These are phyloP conservation scores for Stereocaulon alpinum DNA, from an alignment of 495 filamentous ascomycete species.

Conservation along the genomic window DNA sequence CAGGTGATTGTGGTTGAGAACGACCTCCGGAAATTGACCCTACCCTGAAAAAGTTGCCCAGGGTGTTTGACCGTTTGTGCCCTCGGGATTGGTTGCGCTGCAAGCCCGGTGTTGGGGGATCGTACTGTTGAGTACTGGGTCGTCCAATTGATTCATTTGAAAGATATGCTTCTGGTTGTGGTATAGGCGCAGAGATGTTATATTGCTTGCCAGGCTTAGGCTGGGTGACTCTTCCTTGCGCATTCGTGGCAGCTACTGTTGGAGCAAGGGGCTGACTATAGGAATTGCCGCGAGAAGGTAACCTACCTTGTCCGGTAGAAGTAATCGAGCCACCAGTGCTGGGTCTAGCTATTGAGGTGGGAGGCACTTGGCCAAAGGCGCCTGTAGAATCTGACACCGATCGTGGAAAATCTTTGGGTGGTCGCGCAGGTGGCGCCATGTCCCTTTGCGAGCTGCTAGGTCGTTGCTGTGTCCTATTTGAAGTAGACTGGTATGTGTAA, in stretches of 20 bases:
- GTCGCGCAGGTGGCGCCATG: slow-evolving; percentile 38
- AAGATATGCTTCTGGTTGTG: slow-evolving; percentile 37
- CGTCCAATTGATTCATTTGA: slow-evolving; percentile 41
- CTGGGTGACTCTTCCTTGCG: slow-evolving; percentile 80
- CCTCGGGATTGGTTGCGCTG: slow-evolving; percentile 47
- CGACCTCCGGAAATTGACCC: slow-evolving; percentile 65
- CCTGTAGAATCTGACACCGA: slow-evolving; percentile 47
- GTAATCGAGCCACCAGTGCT: slow-evolving; percentile 74
- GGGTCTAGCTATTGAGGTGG: slow-evolving; percentile 50
- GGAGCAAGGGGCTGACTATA: slow-evolving; percentile 86
- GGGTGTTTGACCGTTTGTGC: slow-evolving; percentile 87
- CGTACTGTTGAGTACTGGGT: slow-evolving; percentile 45
- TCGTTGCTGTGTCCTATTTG: slow-evolving; percentile 34
- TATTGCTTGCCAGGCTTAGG: slow-evolving; percentile 66
- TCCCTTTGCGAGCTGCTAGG: slow-evolving; percentile 39
- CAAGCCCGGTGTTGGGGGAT: slow-evolving; percentile 34
- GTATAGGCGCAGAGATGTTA: slow-evolving; percentile 60
- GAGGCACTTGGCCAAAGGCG: slow-evolving; percentile 34
- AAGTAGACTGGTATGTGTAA: slow-evolving; percentile 16
- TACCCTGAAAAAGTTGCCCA: slow-evolving; percentile 72
- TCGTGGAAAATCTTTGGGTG: slow-evolving; percentile 40
- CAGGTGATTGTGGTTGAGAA: slow-evolving; percentile 24
- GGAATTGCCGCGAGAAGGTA: slow-evolving; percentile 68
- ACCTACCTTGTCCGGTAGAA: slow-evolving; percentile 50
- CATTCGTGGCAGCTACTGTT: slow-evolving; percentile 80